A percentile compares a stretch with the other conserved stretches of the same genome.
Conservation (phyloP, 78 protist species). For the Dictyostelium brefeldianum region DNA sequence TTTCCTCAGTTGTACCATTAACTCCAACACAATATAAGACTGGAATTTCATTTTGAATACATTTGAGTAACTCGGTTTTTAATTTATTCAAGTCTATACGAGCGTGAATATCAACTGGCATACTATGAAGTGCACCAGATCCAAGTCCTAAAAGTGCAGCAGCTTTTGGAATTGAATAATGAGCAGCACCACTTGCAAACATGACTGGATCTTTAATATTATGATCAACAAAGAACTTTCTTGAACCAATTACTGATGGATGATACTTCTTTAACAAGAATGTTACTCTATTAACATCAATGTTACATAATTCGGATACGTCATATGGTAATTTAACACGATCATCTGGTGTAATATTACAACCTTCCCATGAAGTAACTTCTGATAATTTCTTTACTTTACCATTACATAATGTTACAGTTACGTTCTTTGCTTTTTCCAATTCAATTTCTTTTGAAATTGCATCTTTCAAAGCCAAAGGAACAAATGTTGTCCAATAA, state of each 20-base stretch:
- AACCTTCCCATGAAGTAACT: conserved; percentile 49
- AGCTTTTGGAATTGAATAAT: conserved; percentile 62
- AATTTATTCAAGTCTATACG: background rate
- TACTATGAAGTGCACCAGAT: background rate
- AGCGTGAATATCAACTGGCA: conserved; percentile 45
- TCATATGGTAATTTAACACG: conserved; percentile 29
- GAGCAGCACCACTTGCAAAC: conserved; percentile 32
- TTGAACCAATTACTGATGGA: conserved; percentile 23
- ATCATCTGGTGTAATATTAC: background rate
- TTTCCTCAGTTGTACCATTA: conserved; percentile 53
- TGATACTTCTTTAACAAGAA: conserved; percentile 49
- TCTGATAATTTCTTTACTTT: background rate
- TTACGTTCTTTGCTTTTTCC: conserved; percentile 1
- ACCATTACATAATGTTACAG: conserved; percentile 16
- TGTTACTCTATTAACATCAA: conserved; percentile 22
- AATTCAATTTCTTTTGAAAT: background rate
- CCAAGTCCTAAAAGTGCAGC: conserved; percentile 54
- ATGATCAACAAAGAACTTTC: conserved; percentile 7
- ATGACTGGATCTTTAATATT: conserved; percentile 27
- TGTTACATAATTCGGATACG: background rate
- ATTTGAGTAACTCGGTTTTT: conserved; percentile 9
- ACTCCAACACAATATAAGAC: conserved; percentile 1
- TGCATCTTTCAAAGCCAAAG: conserved; percentile 44
- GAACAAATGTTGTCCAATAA: conserved; percentile 48
- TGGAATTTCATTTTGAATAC: conserved; percentile 14